Evolutionary conservation across 306 rosid species (phyloP), one percentile per base, ranked within the genome.

Genomic region (Bauhinia variegata): DNA sequence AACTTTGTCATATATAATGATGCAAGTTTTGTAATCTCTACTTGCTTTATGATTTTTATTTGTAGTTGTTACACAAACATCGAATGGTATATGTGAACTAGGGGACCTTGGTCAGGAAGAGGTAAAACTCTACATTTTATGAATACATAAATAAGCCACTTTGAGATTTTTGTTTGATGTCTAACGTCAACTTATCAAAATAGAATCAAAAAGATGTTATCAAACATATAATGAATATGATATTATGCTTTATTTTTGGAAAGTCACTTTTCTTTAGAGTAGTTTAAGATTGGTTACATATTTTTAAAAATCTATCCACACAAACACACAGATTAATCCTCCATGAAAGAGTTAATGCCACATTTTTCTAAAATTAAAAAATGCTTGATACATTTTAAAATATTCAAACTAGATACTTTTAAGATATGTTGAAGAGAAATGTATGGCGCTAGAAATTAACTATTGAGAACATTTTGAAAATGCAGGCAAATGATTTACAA

Each of bases 51-150:
- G 28, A 52, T 80, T 41, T 64, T 75, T 68, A 49, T 83, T 74
- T 79, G 77, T 85, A 92, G 98, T 80, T 92, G 39, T 74, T 92
- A 56, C 91, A 96, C 51, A 83, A 96, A 75, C 91, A 86, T 76
- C 87, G 96, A 53, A 81, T 96, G 82, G 73, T 84, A 67, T 85
- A 84, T 72, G 84, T 85, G 63, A 80, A 76, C 65, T 73, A 67
- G 65, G 91, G 86, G 79, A 82, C 85, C 85, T 92, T 78, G 92
- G 87, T 61, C 83, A 84, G 63, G 98, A 92, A 80, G 98, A 92
- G 98, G 98, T 92, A 84, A 52, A 52, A 76, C 38, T 68, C 54
- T 63, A 18, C 62, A 48, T 62, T 41, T 68, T 57, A 72, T 33
- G 37, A 50, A 11, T n/a, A 32, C 60, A 50, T 47, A n/a, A 15